Percentiles rank a stretch among this genome's conserved stretches.
phyloP scores from a whole-genome alignment of 768 basidiomycete genomes.

The Fomitopsis serialis region DNA sequence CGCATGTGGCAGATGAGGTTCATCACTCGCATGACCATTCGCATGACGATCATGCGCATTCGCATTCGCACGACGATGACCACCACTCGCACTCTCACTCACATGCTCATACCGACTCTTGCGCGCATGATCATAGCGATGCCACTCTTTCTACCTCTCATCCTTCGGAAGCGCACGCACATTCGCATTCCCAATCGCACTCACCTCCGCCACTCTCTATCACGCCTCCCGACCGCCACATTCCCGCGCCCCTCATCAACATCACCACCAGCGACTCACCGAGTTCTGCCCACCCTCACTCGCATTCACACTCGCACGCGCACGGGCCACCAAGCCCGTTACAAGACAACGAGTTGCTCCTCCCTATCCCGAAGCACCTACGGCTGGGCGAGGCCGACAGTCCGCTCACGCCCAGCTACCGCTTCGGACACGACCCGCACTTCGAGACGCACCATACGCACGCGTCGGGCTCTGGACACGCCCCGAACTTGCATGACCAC shows the following conservation, averaged over 20 bases:
- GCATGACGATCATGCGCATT: slow-evolving; percentile 21
- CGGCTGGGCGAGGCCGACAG: slow-evolving; percentile 15
- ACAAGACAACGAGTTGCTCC: slow-evolving; percentile 13
- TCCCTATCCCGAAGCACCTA: slow-evolving; percentile 16
- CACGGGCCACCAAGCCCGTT: slow-evolving; percentile 7
- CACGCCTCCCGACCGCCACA: not conserved
- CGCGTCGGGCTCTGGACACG: slow-evolving; percentile 21
- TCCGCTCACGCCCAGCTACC: slow-evolving; percentile 31
- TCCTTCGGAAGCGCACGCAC: slow-evolving; percentile 20
- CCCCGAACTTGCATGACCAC: slow-evolving; percentile 46
- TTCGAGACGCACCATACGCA: slow-evolving; percentile 36
- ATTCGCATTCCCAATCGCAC: slow-evolving; percentile 18
- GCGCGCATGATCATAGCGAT: slow-evolving; percentile 19
- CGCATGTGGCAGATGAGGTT: slow-evolving; percentile 4
- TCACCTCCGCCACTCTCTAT: not conserved
- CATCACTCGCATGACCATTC: slow-evolving; percentile 10
- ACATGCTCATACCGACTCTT: slow-evolving; percentile 19
- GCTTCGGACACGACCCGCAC: slow-evolving; percentile 49
- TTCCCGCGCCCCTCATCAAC: slow-evolving; percentile 19
- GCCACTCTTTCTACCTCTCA: slow-evolving; percentile 5
- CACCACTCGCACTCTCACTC: slow-evolving; percentile 16
- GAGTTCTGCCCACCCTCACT: slow-evolving; percentile 13
- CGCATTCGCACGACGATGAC: slow-evolving; percentile 10
- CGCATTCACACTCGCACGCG: slow-evolving; percentile 14
- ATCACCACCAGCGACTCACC: slow-evolving; percentile 13